A percentile compares a stretch with the other conserved stretches of the same genome.
Evolutionary conservation across 768 basidiomycete genomes (phyloP).

Genomic region (Pleurotus giganteus): DNA sequence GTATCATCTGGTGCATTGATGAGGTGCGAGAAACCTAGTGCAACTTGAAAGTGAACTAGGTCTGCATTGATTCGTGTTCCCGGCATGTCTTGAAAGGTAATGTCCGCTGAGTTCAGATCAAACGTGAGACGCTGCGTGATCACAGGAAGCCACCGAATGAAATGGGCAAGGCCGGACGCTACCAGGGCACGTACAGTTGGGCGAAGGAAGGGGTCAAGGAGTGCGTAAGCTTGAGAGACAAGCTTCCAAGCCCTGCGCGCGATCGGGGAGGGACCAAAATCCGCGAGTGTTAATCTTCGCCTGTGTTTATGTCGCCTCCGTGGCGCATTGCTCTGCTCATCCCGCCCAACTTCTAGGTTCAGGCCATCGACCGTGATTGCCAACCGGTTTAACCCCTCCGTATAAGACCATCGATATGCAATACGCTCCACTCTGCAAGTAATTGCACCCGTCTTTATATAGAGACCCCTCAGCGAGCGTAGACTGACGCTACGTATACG

Average conservation of each 20-base stretch:
- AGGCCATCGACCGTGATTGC: slow-evolving; percentile 63
- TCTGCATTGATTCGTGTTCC: slow-evolving; percentile 51
- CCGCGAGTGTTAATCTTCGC: slow-evolving; percentile 44
- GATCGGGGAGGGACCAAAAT: slow-evolving; percentile 44
- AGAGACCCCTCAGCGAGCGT: slow-evolving; percentile 75
- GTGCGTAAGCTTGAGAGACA: slow-evolving; percentile 37
- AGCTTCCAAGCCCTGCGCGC: slow-evolving; percentile 37
- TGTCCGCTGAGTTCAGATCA: slow-evolving; percentile 54
- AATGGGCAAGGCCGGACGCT: slow-evolving; percentile 51
- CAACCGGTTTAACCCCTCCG: slow-evolving; percentile 52
- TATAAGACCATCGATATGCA: slow-evolving; percentile 53
- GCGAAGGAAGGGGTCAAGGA: slow-evolving; percentile 59
- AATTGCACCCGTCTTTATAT: slow-evolving; percentile 53
- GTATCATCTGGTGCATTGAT: slow-evolving; percentile 29
- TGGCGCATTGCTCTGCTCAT: slow-evolving; percentile 21
- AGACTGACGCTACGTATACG: slow-evolving; percentile 73
- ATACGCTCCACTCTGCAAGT: slow-evolving; percentile 70
- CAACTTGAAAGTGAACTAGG: slow-evolving; percentile 50
- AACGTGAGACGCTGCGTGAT: slow-evolving; percentile 68
- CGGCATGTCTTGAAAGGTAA: slow-evolving; percentile 51
- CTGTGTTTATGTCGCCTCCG: slow-evolving; percentile 35
- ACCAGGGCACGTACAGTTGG: slow-evolving; percentile 58
- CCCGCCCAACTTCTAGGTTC: slow-evolving; percentile 45
- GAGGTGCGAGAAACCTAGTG: slow-evolving; percentile 53
- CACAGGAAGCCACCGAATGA: slow-evolving; percentile 65